Percentiles rank a stretch among this genome's conserved stretches.
Conservation (phyloP, 2,329 filamentous ascomycete species). For the Alternaria atra region DNA sequence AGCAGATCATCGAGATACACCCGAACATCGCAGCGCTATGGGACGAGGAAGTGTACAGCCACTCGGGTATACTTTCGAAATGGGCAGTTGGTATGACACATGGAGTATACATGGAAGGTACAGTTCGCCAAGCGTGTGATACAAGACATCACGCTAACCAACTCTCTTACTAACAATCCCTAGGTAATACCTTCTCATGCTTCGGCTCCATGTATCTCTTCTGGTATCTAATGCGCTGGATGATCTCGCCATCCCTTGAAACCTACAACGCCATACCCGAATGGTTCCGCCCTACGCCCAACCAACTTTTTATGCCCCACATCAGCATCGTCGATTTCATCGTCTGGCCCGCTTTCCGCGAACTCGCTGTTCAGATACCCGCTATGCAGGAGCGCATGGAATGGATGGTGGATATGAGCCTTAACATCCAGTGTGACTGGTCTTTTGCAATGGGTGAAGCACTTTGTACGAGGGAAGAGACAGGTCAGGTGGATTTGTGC, state of each 20-base stretch:
- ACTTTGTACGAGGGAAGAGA: constrained; percentile 17
- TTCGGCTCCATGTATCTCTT: constrained; percentile 35
- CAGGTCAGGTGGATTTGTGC: constrained; percentile 26
- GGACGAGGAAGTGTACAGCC: constrained; percentile 26
- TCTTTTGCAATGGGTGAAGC: constrained; percentile 21
- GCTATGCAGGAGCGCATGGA: constrained; percentile 38
- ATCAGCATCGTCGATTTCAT: constrained; percentile 35
- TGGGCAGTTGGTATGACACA: constrained; percentile 38
- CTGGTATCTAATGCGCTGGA: constrained; percentile 39
- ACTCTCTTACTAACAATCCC: not conserved
- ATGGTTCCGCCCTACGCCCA: constrained; percentile 37
- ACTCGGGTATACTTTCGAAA: constrained; percentile 29
- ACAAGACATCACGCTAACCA: not conserved
- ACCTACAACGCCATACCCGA: constrained; percentile 35
- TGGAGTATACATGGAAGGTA: constrained; percentile 30
- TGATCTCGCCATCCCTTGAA: constrained; percentile 34
- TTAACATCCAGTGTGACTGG: constrained; percentile 31
- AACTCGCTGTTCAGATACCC: constrained; percentile 34
- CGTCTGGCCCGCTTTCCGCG: constrained; percentile 37
- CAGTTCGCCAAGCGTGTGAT: not conserved
- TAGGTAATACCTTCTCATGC: constrained; percentile 36
- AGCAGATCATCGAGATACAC: constrained; percentile 28
- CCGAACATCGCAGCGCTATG: constrained; percentile 36
- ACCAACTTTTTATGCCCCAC: constrained; percentile 39
- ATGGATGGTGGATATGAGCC: constrained; percentile 35